phyloP scores from a whole-genome alignment of 306 rosid genomes.

The Begonia peltatifolia region DNA sequence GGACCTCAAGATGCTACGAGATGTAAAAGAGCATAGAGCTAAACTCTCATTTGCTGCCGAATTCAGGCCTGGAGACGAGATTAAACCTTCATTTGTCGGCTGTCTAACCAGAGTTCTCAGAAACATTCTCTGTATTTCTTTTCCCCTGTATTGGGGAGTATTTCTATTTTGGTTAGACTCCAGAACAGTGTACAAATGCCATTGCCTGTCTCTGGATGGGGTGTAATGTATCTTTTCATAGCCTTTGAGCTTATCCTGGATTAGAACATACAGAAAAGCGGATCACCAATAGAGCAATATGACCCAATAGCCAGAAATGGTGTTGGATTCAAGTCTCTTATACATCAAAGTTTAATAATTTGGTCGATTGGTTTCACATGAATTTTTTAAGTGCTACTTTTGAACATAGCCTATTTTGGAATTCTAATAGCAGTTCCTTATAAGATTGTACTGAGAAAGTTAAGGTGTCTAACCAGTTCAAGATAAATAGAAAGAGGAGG shows the following conservation, averaged over 20 bases:
- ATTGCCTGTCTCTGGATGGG: constrained; percentile 93
- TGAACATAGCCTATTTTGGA: too few species aligned
- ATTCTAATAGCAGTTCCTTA: background rate
- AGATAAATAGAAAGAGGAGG: constrained; percentile 97
- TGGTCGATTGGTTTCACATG: too few species aligned
- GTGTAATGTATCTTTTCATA: constrained; percentile 67
- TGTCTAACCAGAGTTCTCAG: constrained; percentile 90
- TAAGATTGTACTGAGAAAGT: constrained; percentile 1
- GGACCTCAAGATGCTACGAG: constrained; percentile 81
- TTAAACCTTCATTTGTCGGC: constrained; percentile 66
- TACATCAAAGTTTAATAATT: too few species aligned
- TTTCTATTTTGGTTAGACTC: constrained; percentile 44
- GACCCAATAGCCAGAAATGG: background rate
- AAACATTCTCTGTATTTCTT: constrained; percentile 63
- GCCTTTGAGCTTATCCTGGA: constrained; percentile 85
- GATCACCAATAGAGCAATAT: constrained; percentile 1
- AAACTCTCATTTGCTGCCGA: constrained; percentile 26
- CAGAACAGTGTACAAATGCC: constrained; percentile 82
- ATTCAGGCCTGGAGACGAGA: constrained; percentile 43
- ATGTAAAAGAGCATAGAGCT: constrained; percentile 59
- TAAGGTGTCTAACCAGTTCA: constrained; percentile 65
- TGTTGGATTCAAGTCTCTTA: too few species aligned
- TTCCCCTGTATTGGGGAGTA: too few species aligned
- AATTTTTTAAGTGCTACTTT: too few species aligned
- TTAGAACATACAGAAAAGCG: background rate